Evolutionary conservation across 2,329 filamentous ascomycete species (phyloP), one percentile per base, ranked within the genome.

Genomic region (Trichoderma hamatum): DNA sequence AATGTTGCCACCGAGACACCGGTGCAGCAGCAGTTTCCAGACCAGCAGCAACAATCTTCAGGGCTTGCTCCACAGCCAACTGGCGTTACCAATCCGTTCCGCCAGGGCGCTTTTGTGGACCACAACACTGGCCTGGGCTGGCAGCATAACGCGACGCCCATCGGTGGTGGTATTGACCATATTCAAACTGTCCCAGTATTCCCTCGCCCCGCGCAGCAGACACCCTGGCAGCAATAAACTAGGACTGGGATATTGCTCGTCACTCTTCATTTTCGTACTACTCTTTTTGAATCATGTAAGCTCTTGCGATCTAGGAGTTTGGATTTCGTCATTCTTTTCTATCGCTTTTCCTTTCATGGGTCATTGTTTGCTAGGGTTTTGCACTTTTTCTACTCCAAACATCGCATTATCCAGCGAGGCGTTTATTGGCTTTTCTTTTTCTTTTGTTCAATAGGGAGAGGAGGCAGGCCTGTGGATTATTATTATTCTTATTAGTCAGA

Each of bases 11-110:
- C 59, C 30, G 62, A 64, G 21, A 24, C 32, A 3, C 58, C 59
- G 11, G 67, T 59, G 30, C 68, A 66, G 34, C 49, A 3, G 14
- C 75, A 76, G 13, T 71, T 70, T 16, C 80, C 81, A 54, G 82
- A 82, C 62, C 77, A 81, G n/a, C 83, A 82, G 0, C 82, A 84
- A 82, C 83, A 2, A 82, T 80, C 46, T 80, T 80, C 39, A 80
- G 78, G 85, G 60, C 81, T 96, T 5, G 86, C 86, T 65, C 88
- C 93, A 2, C 93, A 95, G 75, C 87, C 91, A 1, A 97, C 94
- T 0, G 94, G 94, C 10, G 93, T 88, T 75, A 97, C 94, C 2
- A 99, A 99, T 75, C 96, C 96, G 0, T 98, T 98, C 85, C 88
- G 96, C 19, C 94, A 98, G 77, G 93, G 92, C 56, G 89, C 90